phyloP scores from a whole-genome alignment of 441 rosid species.

The Pelargonium australe region DNA sequence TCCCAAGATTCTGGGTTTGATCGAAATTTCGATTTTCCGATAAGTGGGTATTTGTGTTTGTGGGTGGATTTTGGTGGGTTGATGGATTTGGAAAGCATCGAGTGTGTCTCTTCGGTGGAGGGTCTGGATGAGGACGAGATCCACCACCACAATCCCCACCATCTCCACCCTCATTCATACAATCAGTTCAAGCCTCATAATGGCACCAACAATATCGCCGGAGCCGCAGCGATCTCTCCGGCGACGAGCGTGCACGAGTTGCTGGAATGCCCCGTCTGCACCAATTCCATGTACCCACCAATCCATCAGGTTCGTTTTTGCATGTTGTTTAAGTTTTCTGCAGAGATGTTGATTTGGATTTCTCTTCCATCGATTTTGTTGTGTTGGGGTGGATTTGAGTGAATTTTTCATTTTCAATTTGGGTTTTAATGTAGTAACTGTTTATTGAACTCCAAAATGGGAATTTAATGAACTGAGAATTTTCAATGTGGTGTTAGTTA shows the following conservation, averaged over 20 bases:
- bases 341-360: not conserved
- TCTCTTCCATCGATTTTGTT: not conserved
- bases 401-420: not conserved
- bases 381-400: not conserved
- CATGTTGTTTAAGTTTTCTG: not conserved
- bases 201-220: conserved; percentile 30
- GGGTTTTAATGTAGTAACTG: not conserved
- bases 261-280: conserved; percentile 33
- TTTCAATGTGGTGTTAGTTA: not conserved
- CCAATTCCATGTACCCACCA: conserved; percentile 34
- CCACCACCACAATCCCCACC: conserved; percentile 35
- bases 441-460: not conserved
- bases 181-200: conserved; percentile 44
- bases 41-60: not conserved
- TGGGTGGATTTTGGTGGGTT: conserved; percentile 2
- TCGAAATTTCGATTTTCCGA: conserved; percentile 6
- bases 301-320: conserved; percentile 35
- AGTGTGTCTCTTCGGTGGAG: conserved; percentile 58
- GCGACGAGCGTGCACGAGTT: conserved; percentile 46
- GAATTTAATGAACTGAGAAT: too few relatives aligned
- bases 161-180: conserved; percentile 20
- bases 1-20: not conserved
- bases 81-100: conserved; percentile 65
- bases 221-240: conserved; percentile 48
- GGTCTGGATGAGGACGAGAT: conserved; percentile 59